phyloP scores from a whole-genome alignment of 148 eudicot species.

The Cornus kousa region DNA sequence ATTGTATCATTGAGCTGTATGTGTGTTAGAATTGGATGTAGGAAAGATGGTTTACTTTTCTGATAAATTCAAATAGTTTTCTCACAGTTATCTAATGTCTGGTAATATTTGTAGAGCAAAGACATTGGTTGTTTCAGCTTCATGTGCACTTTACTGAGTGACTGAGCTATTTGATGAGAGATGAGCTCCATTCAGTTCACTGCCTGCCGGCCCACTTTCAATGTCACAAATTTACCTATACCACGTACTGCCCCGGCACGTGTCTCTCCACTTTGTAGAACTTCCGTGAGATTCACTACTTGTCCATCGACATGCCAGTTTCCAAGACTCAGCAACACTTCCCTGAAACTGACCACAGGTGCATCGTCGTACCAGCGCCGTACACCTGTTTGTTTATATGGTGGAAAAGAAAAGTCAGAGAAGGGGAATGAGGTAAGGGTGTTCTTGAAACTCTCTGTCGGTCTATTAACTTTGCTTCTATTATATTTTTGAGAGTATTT shows the following conservation, averaged over 20 bases:
- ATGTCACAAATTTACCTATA: conserved; percentile 12
- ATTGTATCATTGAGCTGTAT: no score
- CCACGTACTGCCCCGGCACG: conserved; percentile 14
- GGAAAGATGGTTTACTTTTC: neutral
- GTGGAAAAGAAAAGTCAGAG: conserved; percentile 41
- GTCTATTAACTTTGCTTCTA: neutral
- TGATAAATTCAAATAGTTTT: neutral
- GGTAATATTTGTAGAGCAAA: neutral
- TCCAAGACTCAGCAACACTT: conserved; percentile 12
- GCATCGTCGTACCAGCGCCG: conserved; percentile 16
- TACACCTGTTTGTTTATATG: conserved; percentile 42
- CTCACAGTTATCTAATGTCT: neutral
- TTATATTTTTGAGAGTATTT: no score
- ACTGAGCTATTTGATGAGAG: conserved; percentile 18
- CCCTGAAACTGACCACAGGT: conserved; percentile 16
- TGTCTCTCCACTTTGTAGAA: neutral
- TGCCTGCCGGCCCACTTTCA: conserved; percentile 28
- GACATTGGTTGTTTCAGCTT: conserved; percentile 1
- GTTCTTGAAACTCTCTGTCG: neutral
- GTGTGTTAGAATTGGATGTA: neutral
- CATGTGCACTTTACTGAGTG: conserved; percentile 7
- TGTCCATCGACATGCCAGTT: neutral
- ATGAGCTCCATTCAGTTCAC: conserved; percentile 54
- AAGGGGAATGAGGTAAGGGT: conserved; percentile 41
- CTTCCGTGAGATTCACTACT: neutral